Evolutionary conservation across 495 filamentous ascomycete species (phyloP).

Genomic region (Neurospora pannonica): DNA sequence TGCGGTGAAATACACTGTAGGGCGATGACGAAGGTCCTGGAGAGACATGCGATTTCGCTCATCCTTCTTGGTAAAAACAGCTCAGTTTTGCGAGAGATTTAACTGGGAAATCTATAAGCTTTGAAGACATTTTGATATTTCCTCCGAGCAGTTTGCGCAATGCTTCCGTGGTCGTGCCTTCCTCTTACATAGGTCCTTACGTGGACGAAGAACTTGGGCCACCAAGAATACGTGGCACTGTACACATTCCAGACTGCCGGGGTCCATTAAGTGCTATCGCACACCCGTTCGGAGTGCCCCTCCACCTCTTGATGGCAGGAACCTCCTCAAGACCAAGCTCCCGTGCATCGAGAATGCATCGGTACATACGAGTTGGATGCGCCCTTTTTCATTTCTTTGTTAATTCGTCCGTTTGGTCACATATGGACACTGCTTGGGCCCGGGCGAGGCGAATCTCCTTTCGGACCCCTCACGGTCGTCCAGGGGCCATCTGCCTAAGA

Average conservation of each 20-base stretch:
- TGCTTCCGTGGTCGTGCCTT: background rate
- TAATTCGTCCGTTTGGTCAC: background rate
- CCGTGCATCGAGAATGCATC: background rate
- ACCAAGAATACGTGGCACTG: background rate
- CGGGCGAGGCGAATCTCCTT: background rate
- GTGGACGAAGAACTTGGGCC: background rate
- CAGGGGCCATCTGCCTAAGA: background rate
- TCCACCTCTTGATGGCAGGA: background rate
- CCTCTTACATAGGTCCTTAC: background rate
- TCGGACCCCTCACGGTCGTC: background rate
- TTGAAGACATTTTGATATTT: background rate
- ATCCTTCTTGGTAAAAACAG: background rate
- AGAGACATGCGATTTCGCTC: background rate
- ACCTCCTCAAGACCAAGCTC: background rate
- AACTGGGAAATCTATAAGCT: background rate
- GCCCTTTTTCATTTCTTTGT: background rate
- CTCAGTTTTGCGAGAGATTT: background rate
- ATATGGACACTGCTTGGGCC: background rate
- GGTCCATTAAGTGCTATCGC: background rate
- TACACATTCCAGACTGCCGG: background rate
- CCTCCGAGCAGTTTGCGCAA: background rate
- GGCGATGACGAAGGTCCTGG: background rate
- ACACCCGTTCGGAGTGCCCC: background rate
- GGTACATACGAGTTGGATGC: background rate
- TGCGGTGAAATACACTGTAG: background rate